Conservation (phyloP, 164 flowering plant species). For the Houttuynia cordata region DNA sequence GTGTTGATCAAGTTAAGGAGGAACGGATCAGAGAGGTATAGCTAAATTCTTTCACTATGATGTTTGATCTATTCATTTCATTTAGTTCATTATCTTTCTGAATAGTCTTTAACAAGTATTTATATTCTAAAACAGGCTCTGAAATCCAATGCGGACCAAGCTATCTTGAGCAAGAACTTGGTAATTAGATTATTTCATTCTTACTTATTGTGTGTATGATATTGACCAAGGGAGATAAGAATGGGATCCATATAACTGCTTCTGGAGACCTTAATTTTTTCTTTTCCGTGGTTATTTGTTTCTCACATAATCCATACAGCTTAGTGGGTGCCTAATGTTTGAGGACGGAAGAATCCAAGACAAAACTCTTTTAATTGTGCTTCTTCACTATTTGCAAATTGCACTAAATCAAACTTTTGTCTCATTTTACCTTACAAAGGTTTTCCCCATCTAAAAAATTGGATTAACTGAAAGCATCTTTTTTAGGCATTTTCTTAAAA, state of each 20-base stretch:
- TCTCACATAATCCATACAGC: too few relatives aligned
- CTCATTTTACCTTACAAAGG: too few relatives aligned
- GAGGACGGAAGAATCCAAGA: too few relatives aligned
- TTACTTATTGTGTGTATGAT: background rate
- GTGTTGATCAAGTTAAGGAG: constrained; percentile 60
- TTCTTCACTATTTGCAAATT: too few relatives aligned
- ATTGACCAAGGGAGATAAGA: too few relatives aligned
- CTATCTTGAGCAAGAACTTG: constrained; percentile 78
- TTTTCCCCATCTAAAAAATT: too few relatives aligned
- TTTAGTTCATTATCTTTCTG: background rate
- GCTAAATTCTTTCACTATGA: background rate
- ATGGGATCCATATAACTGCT: background rate
- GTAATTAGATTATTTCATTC: constrained; percentile 20
- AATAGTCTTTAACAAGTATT: background rate
- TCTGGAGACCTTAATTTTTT: background rate
- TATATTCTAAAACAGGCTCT: constrained; percentile 31
- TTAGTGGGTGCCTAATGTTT: too few relatives aligned
- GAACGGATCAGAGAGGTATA: constrained; percentile 56
- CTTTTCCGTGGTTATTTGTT: too few relatives aligned
- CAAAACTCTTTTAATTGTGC: too few relatives aligned
- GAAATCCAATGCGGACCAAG: constrained; percentile 51
- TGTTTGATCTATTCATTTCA: background rate
- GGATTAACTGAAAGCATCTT: too few relatives aligned
- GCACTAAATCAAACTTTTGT: too few relatives aligned
- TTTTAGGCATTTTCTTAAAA: too few relatives aligned